A percentile compares a stretch with the other conserved stretches of the same genome.
Evolutionary conservation across 805 yeast species (phyloP).

Genomic region (Tetrapisispora arboricola): DNA sequence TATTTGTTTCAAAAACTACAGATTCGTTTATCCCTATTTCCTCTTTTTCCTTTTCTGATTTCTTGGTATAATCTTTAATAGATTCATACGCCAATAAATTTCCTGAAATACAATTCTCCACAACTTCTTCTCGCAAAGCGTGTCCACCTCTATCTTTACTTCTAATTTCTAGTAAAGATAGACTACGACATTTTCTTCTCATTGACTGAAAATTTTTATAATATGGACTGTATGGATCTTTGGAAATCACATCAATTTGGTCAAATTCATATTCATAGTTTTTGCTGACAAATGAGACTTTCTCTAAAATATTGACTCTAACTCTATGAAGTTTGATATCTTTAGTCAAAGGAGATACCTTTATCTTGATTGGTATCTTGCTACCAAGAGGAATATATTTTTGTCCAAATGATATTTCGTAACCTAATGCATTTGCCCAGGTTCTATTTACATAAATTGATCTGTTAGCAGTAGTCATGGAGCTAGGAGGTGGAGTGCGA

Average conservation of each 20-base stretch:
- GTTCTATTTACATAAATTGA: slow-evolving; percentile 68
- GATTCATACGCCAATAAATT: slow-evolving; percentile 48
- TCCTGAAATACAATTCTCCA: slow-evolving; percentile 43
- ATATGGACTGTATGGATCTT: slow-evolving; percentile 29
- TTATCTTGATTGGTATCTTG: slow-evolving; percentile 49
- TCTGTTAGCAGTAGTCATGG: slow-evolving; percentile 42
- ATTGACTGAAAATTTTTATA: slow-evolving; percentile 27
- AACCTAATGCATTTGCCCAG: slow-evolving; percentile 65
- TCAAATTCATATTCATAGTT: slow-evolving; percentile 47
- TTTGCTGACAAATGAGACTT: slow-evolving; percentile 53
- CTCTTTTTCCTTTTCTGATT: slow-evolving; percentile 25
- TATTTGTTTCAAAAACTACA: slow-evolving; percentile 19
- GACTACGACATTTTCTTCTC: slow-evolving; percentile 39
- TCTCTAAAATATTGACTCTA: slow-evolving; percentile 56
- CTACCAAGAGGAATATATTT: slow-evolving; percentile 60
- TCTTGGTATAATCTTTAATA: neutral
- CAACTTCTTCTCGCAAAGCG: slow-evolving; percentile 51
- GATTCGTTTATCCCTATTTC: slow-evolving; percentile 20
- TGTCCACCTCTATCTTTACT: slow-evolving; percentile 41
- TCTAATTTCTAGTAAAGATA: slow-evolving; percentile 55
- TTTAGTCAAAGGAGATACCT: slow-evolving; percentile 57
- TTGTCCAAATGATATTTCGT: slow-evolving; percentile 61
- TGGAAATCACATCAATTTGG: slow-evolving; percentile 33
- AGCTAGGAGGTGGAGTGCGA: slow-evolving; percentile 34
- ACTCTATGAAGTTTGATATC: slow-evolving; percentile 53